A percentile compares a stretch with the other conserved stretches of the same genome.
These are phyloP conservation scores for Diaporthe citri DNA, from an alignment of 2,329 filamentous ascomycete species.

Conservation along the genomic window DNA sequence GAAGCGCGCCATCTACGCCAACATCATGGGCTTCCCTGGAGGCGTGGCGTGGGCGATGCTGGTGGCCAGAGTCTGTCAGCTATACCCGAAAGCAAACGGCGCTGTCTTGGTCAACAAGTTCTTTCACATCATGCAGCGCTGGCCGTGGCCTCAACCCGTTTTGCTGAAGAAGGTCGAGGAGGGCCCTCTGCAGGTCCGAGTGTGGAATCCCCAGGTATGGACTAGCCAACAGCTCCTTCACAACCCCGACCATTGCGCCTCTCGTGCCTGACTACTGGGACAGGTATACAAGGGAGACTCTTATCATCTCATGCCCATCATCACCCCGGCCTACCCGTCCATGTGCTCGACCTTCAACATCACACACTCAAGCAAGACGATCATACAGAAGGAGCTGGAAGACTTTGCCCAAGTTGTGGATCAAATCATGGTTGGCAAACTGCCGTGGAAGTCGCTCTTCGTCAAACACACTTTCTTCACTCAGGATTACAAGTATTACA, in stretches of 20 bases:
- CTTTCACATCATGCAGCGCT: slow-evolving; percentile 90
- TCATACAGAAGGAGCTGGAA: slow-evolving; percentile 86
- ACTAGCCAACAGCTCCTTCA: slow-evolving; percentile 17
- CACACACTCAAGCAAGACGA: slow-evolving; percentile 83
- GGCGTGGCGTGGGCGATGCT: slow-evolving; percentile 99
- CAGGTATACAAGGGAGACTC: slow-evolving; percentile 84
- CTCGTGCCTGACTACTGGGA: slow-evolving; percentile 42
- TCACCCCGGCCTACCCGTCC: slow-evolving; percentile 95
- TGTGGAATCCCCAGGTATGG: slow-evolving; percentile 92
- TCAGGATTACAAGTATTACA: slow-evolving; percentile 92
- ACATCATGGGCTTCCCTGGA: slow-evolving; percentile 95
- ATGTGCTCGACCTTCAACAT: slow-evolving; percentile 99
- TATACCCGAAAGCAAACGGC: slow-evolving; percentile 92
- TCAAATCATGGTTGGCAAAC: slow-evolving; percentile 81
- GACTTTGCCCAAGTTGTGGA: slow-evolving; percentile 83
- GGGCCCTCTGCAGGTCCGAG: slow-evolving; percentile 82
- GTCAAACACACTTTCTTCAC: slow-evolving; percentile 94
- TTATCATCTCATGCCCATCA: slow-evolving; percentile 96
- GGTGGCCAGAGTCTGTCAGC: slow-evolving; percentile 93
- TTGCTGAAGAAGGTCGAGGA: slow-evolving; percentile 89
- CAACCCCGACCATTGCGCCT: not conserved
- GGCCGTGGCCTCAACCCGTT: slow-evolving; percentile 96
- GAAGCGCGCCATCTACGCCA: slow-evolving; percentile 91
- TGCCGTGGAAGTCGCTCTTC: slow-evolving; percentile 90
- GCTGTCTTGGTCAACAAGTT: slow-evolving; percentile 93